These are phyloP conservation scores for Fibroporia radiculosa DNA, from an alignment of 768 basidiomycete species.

Conservation along the genomic window DNA sequence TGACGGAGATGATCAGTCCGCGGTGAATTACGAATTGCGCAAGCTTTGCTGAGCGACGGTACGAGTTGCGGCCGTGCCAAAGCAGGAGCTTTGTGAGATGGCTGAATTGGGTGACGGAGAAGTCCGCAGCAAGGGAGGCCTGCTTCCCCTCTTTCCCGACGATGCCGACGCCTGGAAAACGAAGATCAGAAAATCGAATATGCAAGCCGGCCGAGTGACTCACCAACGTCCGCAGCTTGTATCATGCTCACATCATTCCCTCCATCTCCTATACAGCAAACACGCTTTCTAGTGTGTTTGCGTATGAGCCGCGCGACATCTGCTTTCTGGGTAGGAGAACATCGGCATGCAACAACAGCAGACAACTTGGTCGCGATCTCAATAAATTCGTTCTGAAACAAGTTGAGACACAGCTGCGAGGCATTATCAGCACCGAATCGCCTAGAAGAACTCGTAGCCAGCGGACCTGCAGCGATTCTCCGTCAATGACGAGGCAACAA, in stretches of 20 bases:
- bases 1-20: slow-evolving; percentile 93
- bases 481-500: slow-evolving; percentile 97
- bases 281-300: slow-evolving; percentile 83
- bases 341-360: slow-evolving; percentile 94
- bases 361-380: slow-evolving; percentile 94
- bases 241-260: slow-evolving; percentile 99
- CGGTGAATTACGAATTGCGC: slow-evolving; percentile 99
- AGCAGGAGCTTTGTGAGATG: slow-evolving; percentile 91
- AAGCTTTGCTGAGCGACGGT: slow-evolving; percentile 94
- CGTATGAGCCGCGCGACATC: slow-evolving; percentile 94
- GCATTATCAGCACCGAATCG: background rate
- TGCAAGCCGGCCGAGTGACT: slow-evolving; percentile 25
- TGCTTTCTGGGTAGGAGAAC: slow-evolving; percentile 98
- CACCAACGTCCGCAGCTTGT: slow-evolving; percentile 96
- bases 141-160: slow-evolving; percentile 99
- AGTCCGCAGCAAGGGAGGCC: slow-evolving; percentile 97
- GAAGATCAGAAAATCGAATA: slow-evolving; percentile 1
- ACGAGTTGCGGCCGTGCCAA: slow-evolving; percentile 99
- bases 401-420: slow-evolving; percentile 75
- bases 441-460: background rate
- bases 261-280: slow-evolving; percentile 98
- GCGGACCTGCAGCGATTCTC: slow-evolving; percentile 85
- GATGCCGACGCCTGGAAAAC: slow-evolving; percentile 75
- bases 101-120: slow-evolving; percentile 96
- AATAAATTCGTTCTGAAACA: slow-evolving; percentile 92